phyloP scores from a whole-genome alignment of 2,329 filamentous ascomycete species.

The Hawksworthiomyces lignivorus region DNA sequence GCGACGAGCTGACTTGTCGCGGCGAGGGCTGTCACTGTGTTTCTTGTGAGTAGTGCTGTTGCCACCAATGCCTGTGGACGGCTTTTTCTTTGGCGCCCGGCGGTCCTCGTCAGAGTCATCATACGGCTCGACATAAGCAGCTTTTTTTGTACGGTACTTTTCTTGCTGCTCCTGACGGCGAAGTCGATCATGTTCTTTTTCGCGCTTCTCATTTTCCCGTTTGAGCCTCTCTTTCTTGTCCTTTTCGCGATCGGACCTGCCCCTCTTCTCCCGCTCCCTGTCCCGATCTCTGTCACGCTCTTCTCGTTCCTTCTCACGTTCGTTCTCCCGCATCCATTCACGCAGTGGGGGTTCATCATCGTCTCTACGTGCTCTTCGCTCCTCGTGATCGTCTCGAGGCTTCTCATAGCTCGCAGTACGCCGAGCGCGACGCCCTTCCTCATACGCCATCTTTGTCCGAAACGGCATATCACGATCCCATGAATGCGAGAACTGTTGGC shows the following conservation, averaged over 20 bases:
- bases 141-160: constrained; percentile 19
- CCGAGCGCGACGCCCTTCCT: constrained; percentile 33
- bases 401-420: constrained; percentile 39
- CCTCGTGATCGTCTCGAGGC: constrained; percentile 17
- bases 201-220: constrained; percentile 22
- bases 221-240: constrained; percentile 17
- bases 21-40: constrained; percentile 17
- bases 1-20: constrained; percentile 14
- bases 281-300: constrained; percentile 12
- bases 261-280: constrained; percentile 24
- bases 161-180: constrained; percentile 22
- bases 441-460: constrained; percentile 31
- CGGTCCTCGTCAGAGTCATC: constrained; percentile 20
- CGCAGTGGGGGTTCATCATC: constrained; percentile 17
- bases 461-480: constrained; percentile 40
- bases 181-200: constrained; percentile 21
- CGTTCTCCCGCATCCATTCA: constrained; percentile 23
- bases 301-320: constrained; percentile 25
- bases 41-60: constrained; percentile 20
- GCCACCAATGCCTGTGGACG: constrained; percentile 7
- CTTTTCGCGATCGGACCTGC: constrained; percentile 24
- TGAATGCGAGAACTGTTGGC: constrained; percentile 31
- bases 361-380: constrained; percentile 22
- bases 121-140: constrained; percentile 19
- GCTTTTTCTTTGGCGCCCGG: constrained; percentile 19